Base-by-base conservation (phyloP, 75 land plant genomes). In the Picea glauca region DNA sequence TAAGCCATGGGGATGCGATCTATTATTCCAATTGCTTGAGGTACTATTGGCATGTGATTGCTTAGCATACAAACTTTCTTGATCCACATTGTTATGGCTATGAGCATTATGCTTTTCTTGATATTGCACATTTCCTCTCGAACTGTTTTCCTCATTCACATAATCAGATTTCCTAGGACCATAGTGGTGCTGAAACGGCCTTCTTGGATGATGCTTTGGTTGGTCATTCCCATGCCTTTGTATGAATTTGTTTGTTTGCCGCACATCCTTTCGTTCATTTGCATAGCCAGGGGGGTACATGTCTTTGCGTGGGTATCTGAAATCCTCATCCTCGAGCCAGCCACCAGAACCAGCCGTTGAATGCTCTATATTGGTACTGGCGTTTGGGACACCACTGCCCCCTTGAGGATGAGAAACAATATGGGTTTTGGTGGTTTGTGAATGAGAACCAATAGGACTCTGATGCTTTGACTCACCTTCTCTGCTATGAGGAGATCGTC, bases 311-410 rank as follows among this genome's bases (percentile, higher is more conserved):
- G 72, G 46, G 20, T 15, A 18, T 68, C 18, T 43, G 38, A 20
- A 68, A 43, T 40, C 20, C n/a, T 68, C n/a, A 5, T 68, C 72
- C 46, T 68, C 72, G 1, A 68, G 50, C 72, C 72, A 68, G 46
- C 72, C 72, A 18, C 43, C 72, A 35, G 72, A 68, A 65, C 4
- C 54, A 46, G 54, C 1, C 5, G 54, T 46, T 46, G 54, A 46
- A 46, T 46, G 68, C 3, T 32, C 68, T 30, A 32, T 65, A 33
- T 14, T 30, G 68, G 68, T 33, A 32, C 68, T 65, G 68, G 15
- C 17, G 14, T 30, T 7, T 32, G 31, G 68, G 68, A 33, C 14
- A 65, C 30, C 4, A 64, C 7, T 64, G 35, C 31, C 67, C 67
- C 67, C n/a, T 64, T 32, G 38, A 31, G 67, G 32, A 26, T 7